Percentiles rank a stretch among this genome's conserved stretches.
These are phyloP conservation scores for Lactarius pseudohatsudake DNA, from an alignment of 768 basidiomycete species.

Conservation along the genomic window DNA sequence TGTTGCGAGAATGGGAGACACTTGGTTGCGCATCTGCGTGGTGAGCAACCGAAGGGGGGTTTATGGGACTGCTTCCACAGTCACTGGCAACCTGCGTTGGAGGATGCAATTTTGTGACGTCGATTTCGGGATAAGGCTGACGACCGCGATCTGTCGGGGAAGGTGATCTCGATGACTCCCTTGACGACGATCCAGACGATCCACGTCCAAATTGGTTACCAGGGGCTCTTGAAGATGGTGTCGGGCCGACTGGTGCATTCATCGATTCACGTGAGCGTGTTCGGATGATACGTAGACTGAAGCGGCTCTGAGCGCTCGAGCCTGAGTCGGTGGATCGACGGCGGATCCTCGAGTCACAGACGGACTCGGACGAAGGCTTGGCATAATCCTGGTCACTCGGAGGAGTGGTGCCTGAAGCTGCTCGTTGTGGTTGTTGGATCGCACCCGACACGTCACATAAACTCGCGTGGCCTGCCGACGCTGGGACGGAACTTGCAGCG, in stretches of 20 bases:
- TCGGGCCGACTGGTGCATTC: neutral
- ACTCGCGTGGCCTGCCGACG: neutral
- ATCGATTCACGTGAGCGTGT: neutral
- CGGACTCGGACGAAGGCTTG: neutral
- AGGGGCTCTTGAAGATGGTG: neutral
- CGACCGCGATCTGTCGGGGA: neutral
- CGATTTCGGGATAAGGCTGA: neutral
- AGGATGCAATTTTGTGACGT: neutral
- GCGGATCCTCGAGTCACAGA: neutral
- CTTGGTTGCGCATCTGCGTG: neutral
- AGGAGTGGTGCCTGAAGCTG: neutral
- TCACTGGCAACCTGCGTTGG: neutral
- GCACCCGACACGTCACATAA: neutral
- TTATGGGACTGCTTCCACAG: neutral
- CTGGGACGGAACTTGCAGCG: constrained; percentile 1
- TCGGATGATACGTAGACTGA: neutral
- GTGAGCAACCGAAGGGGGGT: neutral
- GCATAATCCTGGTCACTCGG: no score
- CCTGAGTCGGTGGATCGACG: constrained; percentile 1
- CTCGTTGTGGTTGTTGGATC: neutral
- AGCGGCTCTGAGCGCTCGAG: constrained; percentile 10
- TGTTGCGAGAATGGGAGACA: neutral
- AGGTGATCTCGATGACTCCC: neutral
- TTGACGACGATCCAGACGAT: neutral
- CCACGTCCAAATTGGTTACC: constrained; percentile 6